phyloP scores from a whole-genome alignment of 164 flowering plant genomes.

The Buxus sempervirens region DNA sequence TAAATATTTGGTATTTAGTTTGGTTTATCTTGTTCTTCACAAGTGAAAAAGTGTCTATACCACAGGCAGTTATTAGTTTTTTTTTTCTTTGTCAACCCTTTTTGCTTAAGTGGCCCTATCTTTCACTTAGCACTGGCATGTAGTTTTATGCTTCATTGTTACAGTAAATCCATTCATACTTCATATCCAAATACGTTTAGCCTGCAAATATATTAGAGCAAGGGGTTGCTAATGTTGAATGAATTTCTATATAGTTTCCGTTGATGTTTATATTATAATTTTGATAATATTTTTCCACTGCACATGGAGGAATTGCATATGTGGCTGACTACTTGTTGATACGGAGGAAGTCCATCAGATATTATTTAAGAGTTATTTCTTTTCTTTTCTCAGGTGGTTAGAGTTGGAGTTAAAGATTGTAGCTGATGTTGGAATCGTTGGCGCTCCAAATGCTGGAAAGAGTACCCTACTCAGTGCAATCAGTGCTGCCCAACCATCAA shows the following conservation, averaged over 20 bases:
- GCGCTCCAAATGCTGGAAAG: slow-evolving; percentile 99
- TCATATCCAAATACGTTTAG: no score
- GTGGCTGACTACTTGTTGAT: no score
- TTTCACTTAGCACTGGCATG: no score
- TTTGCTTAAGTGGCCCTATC: no score
- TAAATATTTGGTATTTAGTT: not conserved
- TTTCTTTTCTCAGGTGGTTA: slow-evolving; percentile 73
- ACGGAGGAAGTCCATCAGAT: no score
- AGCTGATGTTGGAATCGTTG: slow-evolving; percentile 98
- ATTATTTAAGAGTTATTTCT: not conserved
- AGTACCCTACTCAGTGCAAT: slow-evolving; percentile 88
- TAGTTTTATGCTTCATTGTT: no score
- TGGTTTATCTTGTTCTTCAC: not conserved
- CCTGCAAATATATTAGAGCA: no score
- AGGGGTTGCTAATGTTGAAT: no score
- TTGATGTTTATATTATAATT: not conserved
- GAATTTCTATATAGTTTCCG: no score
- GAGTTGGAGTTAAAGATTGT: slow-evolving; percentile 93
- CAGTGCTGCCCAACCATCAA: slow-evolving; percentile 89
- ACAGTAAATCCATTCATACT: no score
- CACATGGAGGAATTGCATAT: not conserved
- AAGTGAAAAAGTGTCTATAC: not conserved
- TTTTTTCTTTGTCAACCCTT: no score
- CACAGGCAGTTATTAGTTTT: no score
- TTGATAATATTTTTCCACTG: not conserved